Evolutionary conservation across 257 asterid genomes (phyloP).

Genomic region (Craterostigma plantagineum): DNA sequence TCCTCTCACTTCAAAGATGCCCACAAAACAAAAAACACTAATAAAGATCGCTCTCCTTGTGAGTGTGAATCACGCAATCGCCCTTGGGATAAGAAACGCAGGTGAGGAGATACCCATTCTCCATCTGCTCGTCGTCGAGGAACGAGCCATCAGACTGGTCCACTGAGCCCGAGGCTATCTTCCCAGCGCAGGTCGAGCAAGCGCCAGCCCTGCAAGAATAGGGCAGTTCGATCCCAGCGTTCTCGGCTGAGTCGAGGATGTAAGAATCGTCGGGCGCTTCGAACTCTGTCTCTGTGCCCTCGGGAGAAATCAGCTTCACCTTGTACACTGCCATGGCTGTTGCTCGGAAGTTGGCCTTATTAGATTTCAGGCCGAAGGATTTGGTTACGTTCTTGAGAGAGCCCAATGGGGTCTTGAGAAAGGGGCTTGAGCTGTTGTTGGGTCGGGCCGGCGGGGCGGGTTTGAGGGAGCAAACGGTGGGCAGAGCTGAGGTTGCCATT

Average conservation of each 20-base stretch:
- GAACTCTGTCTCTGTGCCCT: slow-evolving; percentile 9
- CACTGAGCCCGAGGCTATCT: slow-evolving; percentile 8
- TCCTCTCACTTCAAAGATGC: too few species aligned
- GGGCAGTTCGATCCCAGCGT: slow-evolving; percentile 9
- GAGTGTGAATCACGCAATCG: slow-evolving; percentile 12
- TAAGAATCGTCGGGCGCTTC: slow-evolving; percentile 9
- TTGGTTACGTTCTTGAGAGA: slow-evolving; percentile 3
- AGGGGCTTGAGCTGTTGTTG: neutral
- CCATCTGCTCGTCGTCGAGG: slow-evolving; percentile 10
- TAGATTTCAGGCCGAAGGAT: slow-evolving; percentile 8
- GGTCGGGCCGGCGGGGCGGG: slow-evolving; percentile 5
- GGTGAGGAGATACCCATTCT: slow-evolving; percentile 9
- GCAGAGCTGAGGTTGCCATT: slow-evolving; percentile 11
- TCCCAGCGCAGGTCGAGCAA: slow-evolving; percentile 13
- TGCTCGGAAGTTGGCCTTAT: slow-evolving; percentile 5
- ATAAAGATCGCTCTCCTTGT: slow-evolving; percentile 11
- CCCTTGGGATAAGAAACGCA: slow-evolving; percentile 9
- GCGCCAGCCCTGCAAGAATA: slow-evolving; percentile 14
- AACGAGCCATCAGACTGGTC: slow-evolving; percentile 13
- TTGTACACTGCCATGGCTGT: slow-evolving; percentile 12
- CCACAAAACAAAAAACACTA: neutral
- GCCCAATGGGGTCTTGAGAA: slow-evolving; percentile 8
- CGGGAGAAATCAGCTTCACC: slow-evolving; percentile 10
- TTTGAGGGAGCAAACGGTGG: slow-evolving; percentile 6
- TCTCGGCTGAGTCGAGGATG: slow-evolving; percentile 11